phyloP scores from a whole-genome alignment of 345 rosid genomes.

The Dimocarpus longan region DNA sequence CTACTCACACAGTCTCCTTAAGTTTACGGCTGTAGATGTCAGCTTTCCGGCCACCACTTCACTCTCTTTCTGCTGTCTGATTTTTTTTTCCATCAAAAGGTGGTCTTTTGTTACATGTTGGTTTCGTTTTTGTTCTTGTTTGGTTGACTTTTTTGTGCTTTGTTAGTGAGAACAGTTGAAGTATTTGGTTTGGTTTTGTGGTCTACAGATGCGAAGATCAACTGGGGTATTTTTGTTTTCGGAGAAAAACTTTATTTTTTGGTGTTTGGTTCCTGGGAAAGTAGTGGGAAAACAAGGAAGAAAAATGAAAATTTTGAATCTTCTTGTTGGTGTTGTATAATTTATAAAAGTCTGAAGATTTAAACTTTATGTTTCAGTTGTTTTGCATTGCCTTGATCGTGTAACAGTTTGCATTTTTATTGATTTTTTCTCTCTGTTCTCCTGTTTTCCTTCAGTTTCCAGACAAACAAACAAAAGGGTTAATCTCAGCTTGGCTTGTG shows the following conservation, averaged over 20 bases:
- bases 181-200: not conserved
- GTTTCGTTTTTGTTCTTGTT: slow-evolving; percentile 18
- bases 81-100: not conserved
- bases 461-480: slow-evolving; percentile 17
- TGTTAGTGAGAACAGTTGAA: slow-evolving; percentile 12
- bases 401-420: not conserved
- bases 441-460: slow-evolving; percentile 17
- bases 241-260: not conserved
- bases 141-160: slow-evolving; percentile 8
- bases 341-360: not conserved
- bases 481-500: slow-evolving; percentile 15
- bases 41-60: slow-evolving; percentile 28
- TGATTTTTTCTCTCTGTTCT: not conserved
- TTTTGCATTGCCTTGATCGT: not conserved
- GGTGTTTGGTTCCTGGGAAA: slow-evolving; percentile 25
- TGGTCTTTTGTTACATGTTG: not conserved
- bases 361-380: not conserved
- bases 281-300: not conserved
- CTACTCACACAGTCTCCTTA: slow-evolving; percentile 25
- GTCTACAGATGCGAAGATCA: not conserved
- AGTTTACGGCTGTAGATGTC: slow-evolving; percentile 33
- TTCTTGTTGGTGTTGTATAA: not conserved
- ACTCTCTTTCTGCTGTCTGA: slow-evolving; percentile 29
- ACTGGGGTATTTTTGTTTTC: not conserved
- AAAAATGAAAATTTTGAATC: not conserved